Evolutionary conservation across 2,329 filamentous ascomycete species (phyloP).

Genomic region (Thielaviopsis euricoi): DNA sequence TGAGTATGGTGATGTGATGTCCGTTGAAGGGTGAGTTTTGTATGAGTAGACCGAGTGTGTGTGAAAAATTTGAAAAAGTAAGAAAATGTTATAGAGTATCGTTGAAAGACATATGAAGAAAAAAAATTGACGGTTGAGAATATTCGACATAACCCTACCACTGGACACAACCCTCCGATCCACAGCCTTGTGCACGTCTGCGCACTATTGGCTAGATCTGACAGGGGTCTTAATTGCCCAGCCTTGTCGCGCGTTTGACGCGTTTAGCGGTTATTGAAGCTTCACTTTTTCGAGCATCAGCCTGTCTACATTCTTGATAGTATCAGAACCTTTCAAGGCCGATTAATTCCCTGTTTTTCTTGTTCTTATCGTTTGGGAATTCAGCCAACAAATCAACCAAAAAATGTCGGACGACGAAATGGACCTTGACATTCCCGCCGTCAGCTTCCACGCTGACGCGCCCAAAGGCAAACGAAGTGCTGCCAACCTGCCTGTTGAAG

Average conservation of each 20-base stretch:
- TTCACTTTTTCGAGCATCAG: background rate
- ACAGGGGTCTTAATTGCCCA: slow-evolving; percentile 1
- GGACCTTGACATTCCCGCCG: slow-evolving; percentile 37
- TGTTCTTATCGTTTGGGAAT: too few relatives aligned
- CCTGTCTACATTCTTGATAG: background rate
- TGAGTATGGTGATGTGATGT: too few relatives aligned
- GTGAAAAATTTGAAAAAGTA: background rate
- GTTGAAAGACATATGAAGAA: too few relatives aligned
- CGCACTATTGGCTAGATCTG: background rate
- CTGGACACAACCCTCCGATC: background rate
- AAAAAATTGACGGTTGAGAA: background rate
- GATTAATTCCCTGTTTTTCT: background rate
- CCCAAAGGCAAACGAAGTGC: slow-evolving; percentile 83
- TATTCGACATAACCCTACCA: background rate
- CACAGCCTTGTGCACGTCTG: background rate
- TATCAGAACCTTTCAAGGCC: too few relatives aligned
- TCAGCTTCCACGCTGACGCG: slow-evolving; percentile 57
- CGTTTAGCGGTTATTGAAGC: background rate
- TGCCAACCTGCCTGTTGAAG: slow-evolving; percentile 84
- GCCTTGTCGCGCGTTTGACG: slow-evolving; percentile 5
- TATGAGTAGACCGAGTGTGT: background rate
- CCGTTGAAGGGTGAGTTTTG: background rate
- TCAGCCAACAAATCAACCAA: slow-evolving; percentile 1
- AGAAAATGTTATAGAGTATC: too few relatives aligned
- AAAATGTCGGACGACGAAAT: slow-evolving; percentile 47